phyloP scores from a whole-genome alignment of 495 filamentous ascomycete genomes.

The Podospora pseudocomata region DNA sequence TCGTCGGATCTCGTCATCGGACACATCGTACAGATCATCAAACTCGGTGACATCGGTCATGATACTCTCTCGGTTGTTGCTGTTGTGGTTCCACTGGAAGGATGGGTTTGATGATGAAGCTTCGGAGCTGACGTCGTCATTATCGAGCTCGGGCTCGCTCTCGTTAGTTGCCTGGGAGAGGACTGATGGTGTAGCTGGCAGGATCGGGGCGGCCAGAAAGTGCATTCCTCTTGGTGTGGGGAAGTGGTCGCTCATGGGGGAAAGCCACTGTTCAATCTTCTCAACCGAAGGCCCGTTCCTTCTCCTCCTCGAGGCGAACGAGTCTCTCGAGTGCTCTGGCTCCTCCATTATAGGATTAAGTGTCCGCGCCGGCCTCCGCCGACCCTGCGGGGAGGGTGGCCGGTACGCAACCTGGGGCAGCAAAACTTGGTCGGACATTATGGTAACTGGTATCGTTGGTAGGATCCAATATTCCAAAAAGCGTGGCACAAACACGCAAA shows the following conservation, averaged over 20 bases:
- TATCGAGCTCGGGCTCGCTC: slow-evolving; percentile 30
- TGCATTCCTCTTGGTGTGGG: slow-evolving; percentile 57
- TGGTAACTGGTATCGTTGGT: slow-evolving; percentile 22
- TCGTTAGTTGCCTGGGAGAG: slow-evolving; percentile 21
- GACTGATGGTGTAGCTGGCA: slow-evolving; percentile 45
- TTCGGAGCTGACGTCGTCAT: slow-evolving; percentile 47
- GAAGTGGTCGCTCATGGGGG: slow-evolving; percentile 58
- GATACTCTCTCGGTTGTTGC: slow-evolving; percentile 42
- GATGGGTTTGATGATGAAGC: slow-evolving; percentile 49
- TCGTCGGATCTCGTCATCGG: slow-evolving; percentile 54
- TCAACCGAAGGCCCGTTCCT: slow-evolving; percentile 45
- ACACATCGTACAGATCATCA: slow-evolving; percentile 83
- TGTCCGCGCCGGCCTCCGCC: slow-evolving; percentile 52
- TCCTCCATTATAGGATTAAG: slow-evolving; percentile 92
- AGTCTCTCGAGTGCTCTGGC: slow-evolving; percentile 32
- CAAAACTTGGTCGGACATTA: slow-evolving; percentile 57
- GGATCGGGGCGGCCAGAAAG: slow-evolving; percentile 54
- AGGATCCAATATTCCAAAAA: slow-evolving; percentile 25
- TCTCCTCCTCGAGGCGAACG: slow-evolving; percentile 29
- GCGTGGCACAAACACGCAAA: slow-evolving; percentile 24
- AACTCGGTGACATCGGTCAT: slow-evolving; percentile 62
- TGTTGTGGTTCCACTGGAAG: slow-evolving; percentile 49
- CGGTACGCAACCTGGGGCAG: slow-evolving; percentile 58
- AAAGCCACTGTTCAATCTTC: slow-evolving; percentile 52
- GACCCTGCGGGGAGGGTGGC: slow-evolving; percentile 67